Evolutionary conservation across 495 filamentous ascomycete genomes (phyloP).

Genomic region (Xylona heveae): DNA sequence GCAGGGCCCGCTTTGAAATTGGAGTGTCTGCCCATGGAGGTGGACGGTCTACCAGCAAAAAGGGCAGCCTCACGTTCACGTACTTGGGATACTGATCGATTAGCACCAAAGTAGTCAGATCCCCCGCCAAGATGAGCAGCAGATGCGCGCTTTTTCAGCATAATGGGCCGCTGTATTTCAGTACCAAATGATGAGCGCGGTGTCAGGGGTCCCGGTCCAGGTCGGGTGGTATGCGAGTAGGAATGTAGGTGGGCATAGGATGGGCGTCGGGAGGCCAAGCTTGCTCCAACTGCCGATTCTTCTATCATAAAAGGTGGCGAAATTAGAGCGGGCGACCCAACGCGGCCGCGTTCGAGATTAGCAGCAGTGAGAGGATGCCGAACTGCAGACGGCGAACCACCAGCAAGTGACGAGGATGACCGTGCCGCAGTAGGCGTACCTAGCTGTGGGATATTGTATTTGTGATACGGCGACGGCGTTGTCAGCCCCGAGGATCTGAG

Average conservation of each 20-base stretch:
- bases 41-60: too few species aligned
- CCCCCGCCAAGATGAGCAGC: conserved; percentile 1
- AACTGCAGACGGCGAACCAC: not conserved
- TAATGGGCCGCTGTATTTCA: too few species aligned
- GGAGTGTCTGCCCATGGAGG: too few species aligned
- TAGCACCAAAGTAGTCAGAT: too few species aligned
- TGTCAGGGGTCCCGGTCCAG: too few species aligned
- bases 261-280: not conserved
- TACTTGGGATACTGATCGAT: too few species aligned
- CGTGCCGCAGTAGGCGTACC: conserved; percentile 1
- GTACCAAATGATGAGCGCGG: too few species aligned
- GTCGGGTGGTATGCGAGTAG: too few species aligned
- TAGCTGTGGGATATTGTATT: conserved; percentile 18
- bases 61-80: too few species aligned
- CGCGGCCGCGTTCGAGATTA: too few species aligned
- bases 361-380: conserved; percentile 1
- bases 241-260: too few species aligned
- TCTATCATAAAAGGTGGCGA: not conserved
- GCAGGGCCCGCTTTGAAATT: too few species aligned
- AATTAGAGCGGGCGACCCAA: not conserved
- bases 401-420: conserved; percentile 1
- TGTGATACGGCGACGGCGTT: conserved; percentile 40
- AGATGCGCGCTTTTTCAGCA: conserved; percentile 2
- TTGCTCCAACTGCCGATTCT: not conserved
- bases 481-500: conserved; percentile 42